Evolutionary conservation across 2,329 filamentous ascomycete genomes (phyloP).

Genomic region (Microsporum canis): DNA sequence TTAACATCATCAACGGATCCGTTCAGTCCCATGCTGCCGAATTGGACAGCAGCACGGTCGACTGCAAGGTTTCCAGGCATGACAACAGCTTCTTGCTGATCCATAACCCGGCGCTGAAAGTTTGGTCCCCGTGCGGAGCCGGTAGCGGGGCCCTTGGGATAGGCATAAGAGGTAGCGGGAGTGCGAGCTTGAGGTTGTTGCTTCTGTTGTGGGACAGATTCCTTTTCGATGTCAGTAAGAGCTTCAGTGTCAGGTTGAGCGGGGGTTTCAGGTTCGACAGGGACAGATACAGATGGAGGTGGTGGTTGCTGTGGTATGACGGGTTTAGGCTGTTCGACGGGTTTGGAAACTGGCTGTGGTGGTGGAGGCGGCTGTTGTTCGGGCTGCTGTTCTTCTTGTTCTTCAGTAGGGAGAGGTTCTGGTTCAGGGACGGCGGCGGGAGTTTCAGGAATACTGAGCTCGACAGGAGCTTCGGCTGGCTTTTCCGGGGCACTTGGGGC

Average conservation of each 20-base stretch:
- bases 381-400: neutral
- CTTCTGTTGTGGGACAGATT: constrained; percentile 71
- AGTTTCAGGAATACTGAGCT: constrained; percentile 7
- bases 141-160: constrained; percentile 52
- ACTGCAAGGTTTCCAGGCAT: constrained; percentile 97
- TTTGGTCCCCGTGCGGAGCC: constrained; percentile 66
- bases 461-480: constrained; percentile 20
- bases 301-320: constrained; percentile 14
- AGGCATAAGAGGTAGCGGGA: constrained; percentile 41
- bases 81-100: constrained; percentile 94
- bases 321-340: constrained; percentile 28
- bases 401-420: neutral
- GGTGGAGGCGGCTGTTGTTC: neutral
- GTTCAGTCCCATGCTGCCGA: constrained; percentile 86
- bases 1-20: constrained; percentile 61
- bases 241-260: constrained; percentile 33
- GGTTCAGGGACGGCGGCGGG: neutral
- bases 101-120: constrained; percentile 74
- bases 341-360: neutral
- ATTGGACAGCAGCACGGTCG: constrained; percentile 85
- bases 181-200: constrained; percentile 58
- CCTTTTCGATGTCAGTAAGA: constrained; percentile 28
- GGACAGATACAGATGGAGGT: constrained; percentile 5
- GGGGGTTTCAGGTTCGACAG: constrained; percentile 32
- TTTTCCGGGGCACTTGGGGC: constrained; percentile 22